Conservation (phyloP, 345 rosid species). For the Populus davidiana region DNA sequence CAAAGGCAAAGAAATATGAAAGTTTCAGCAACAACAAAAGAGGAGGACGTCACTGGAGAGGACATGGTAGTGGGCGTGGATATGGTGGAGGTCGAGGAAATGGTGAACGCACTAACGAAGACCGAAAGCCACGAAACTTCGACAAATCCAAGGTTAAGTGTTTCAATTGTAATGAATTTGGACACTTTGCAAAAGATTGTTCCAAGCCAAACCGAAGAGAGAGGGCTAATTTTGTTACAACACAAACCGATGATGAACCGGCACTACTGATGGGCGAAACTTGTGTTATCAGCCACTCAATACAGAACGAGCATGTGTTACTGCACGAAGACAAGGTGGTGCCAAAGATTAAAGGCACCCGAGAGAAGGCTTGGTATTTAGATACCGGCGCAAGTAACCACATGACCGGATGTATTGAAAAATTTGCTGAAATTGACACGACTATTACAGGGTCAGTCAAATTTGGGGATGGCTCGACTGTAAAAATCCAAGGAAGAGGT, state of each 20-base stretch:
- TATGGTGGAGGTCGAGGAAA: neutral
- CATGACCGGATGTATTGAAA: neutral
- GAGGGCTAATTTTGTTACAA: no score
- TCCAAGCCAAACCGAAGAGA: no score
- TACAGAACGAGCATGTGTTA: no score
- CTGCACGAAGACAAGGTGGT: no score
- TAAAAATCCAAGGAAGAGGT: no score
- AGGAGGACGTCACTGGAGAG: neutral
- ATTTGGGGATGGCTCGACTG: no score
- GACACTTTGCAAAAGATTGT: no score
- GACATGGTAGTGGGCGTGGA: neutral
- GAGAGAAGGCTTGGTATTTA: no score
- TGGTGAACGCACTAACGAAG: neutral
- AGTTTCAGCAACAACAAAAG: neutral
- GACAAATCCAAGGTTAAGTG: neutral
- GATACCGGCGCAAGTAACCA: neutral
- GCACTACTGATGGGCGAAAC: no score
- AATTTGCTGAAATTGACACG: neutral
- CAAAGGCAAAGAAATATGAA: neutral
- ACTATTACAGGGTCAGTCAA: neutral
- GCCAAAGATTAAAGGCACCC: no score
- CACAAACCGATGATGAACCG: no score
- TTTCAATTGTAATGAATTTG: neutral
- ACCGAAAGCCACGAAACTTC: slow-evolving; percentile 4
- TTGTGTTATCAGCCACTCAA: no score